Percentiles rank a stretch among this genome's conserved stretches.
Evolutionary conservation across 1,139 yeast genomes (phyloP).

Genomic region (Lodderomyces oxycetoniae): DNA sequence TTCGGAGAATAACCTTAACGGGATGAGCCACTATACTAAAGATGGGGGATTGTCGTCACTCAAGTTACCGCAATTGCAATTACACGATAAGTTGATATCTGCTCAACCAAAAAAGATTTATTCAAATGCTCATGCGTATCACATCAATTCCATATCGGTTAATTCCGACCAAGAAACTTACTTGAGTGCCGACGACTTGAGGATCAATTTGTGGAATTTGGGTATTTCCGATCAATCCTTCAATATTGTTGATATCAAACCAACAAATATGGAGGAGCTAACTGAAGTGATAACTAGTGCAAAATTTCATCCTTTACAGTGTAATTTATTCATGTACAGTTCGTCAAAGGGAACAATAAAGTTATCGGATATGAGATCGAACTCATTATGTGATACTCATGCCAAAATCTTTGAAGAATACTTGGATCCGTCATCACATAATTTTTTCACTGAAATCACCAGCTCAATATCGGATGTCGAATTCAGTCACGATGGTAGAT

Average conservation of each 20-base stretch:
- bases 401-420: slow-evolving; percentile 90
- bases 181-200: slow-evolving; percentile 87
- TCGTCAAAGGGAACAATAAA: slow-evolving; percentile 95
- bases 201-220: slow-evolving; percentile 94
- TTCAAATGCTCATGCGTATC: slow-evolving; percentile 97
- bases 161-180: slow-evolving; percentile 96
- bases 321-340: slow-evolving; percentile 95
- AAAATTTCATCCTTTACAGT: slow-evolving; percentile 89
- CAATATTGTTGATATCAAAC: slow-evolving; percentile 95
- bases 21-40: slow-evolving; percentile 24
- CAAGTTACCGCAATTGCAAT: slow-evolving; percentile 78
- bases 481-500: slow-evolving; percentile 87
- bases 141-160: slow-evolving; percentile 90
- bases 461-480: slow-evolving; percentile 92
- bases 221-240: slow-evolving; percentile 94
- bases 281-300: slow-evolving; percentile 99
- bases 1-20: slow-evolving; percentile 78
- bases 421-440: slow-evolving; percentile 87
- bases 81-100: slow-evolving; percentile 91
- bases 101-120: slow-evolving; percentile 92
- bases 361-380: slow-evolving; percentile 93
- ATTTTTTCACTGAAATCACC: slow-evolving; percentile 96
- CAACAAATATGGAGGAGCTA: slow-evolving; percentile 97
- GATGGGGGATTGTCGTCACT: slow-evolving; percentile 32
- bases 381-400: slow-evolving; percentile 89